Percentiles rank a stretch among this genome's conserved stretches.
phyloP scores from a whole-genome alignment of 192 early-diverging fungal genomes.

The Obelidium mucronatum region DNA sequence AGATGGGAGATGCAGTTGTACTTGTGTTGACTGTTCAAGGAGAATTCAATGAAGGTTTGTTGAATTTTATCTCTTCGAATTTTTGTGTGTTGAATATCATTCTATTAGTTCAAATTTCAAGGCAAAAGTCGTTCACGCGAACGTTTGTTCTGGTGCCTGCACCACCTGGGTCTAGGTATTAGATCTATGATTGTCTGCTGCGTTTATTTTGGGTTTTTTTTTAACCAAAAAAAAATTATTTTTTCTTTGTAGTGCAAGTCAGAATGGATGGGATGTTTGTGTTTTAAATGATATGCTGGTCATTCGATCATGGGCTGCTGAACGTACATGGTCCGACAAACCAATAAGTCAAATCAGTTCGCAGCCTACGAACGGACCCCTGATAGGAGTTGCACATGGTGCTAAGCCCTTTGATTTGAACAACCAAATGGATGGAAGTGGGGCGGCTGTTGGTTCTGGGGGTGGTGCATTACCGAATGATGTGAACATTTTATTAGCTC shows the following conservation, averaged over 20 bases:
- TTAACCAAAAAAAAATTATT: background rate
- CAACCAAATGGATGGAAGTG: background rate
- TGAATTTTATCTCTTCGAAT: background rate
- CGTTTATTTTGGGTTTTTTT: too few species aligned
- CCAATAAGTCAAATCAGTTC: conserved; percentile 4
- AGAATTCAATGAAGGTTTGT: conserved; percentile 46
- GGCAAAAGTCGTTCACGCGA: conserved; percentile 42
- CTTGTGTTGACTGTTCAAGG: conserved; percentile 46
- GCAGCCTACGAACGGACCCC: conserved; percentile 19
- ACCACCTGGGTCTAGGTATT: conserved; percentile 40
- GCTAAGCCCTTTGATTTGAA: conserved; percentile 4
- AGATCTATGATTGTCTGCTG: too few species aligned
- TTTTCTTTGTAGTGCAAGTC: conserved; percentile 19
- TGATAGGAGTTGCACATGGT: conserved; percentile 30
- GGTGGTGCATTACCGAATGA: conserved; percentile 19
- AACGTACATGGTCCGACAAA: conserved; percentile 16
- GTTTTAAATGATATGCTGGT: conserved; percentile 34
- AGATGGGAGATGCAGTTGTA: conserved; percentile 23
- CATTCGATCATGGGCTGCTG: conserved; percentile 21
- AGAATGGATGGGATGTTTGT: conserved; percentile 16
- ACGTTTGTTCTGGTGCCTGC: conserved; percentile 53
- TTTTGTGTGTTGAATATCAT: background rate
- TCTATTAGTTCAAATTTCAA: conserved; percentile 16
- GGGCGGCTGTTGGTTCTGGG: background rate
- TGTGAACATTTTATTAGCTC: conserved; percentile 10